Evolutionary conservation across 2,329 filamentous ascomycete genomes (phyloP), one percentile per base, ranked within the genome.

Genomic region (Plenodomus lindquistii): DNA sequence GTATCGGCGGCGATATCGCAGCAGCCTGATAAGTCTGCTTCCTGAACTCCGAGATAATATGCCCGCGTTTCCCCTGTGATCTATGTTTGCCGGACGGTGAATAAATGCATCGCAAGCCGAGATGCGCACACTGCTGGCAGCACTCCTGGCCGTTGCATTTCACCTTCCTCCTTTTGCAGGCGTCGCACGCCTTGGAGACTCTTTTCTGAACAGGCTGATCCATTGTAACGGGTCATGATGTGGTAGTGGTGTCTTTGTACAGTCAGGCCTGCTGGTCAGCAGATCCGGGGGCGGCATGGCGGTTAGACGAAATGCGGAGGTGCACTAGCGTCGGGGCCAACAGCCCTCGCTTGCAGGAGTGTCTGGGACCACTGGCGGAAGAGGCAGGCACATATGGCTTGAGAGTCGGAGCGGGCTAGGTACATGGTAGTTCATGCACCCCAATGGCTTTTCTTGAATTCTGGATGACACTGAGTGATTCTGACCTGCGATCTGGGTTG

Each of bases 51-150:
- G 72, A 71, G 35, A 77, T 76, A 24, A 77, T 63, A 29, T 69
- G 63, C 5, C 75, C 73, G 37, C 75, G 65, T 17, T 71, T 71
- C 6, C 69, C 64, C 36, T 73, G 64, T 19, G 70, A 68, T 48
- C 71, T 66, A 31, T 71, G 67, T 46, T 72, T 72, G 44, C 63
- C 66, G 13, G 69, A 65, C 10, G 66, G 63, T 4, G 74, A 71
- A 57, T 78, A 80, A 2, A 75, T 68, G 59, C 78, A 80, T 22
- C 57, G 63, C n/a, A 80, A 59, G 24, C 74, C 74, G 38, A 78
- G 69, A 48, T 71, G 67, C 20, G 57, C 61, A 50, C 67, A 70
- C 40, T 71, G 67, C 48, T 70, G 67, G 57, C 78, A 80, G 37
- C 71, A 65, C 20, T 72, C 63, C 46, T 75, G 65, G 24, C 77